These are phyloP conservation scores for Sordariomycetes sp. DNA, from an alignment of 2,329 filamentous ascomycete species.

Conservation along the genomic window DNA sequence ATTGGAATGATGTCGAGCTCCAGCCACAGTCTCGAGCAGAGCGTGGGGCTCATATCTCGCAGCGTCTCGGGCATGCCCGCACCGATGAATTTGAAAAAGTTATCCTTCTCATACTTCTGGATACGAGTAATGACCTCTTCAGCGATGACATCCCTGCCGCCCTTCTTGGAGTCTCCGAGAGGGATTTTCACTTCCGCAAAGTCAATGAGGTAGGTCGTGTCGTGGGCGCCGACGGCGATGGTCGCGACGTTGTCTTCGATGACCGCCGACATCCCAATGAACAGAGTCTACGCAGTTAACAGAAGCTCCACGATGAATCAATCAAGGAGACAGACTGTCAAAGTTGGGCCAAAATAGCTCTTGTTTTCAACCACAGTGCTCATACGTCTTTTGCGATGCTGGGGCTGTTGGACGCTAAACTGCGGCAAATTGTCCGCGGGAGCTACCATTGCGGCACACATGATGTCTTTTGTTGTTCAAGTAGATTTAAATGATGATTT, in stretches of 20 bases:
- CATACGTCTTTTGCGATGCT: slow-evolving; percentile 36
- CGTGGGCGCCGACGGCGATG: slow-evolving; percentile 60
- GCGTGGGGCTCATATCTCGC: slow-evolving; percentile 48
- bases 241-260: slow-evolving; percentile 37
- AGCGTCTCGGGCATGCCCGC: slow-evolving; percentile 57
- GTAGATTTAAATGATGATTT: too few species aligned
- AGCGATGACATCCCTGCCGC: slow-evolving; percentile 38
- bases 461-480: too few species aligned
- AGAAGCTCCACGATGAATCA: not conserved
- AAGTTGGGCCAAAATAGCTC: slow-evolving; percentile 32
- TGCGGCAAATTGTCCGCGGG: too few species aligned
- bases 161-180: slow-evolving; percentile 27
- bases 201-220: slow-evolving; percentile 66
- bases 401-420: too few species aligned
- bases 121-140: slow-evolving; percentile 51
- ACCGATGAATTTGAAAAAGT: slow-evolving; percentile 67
- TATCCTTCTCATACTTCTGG: slow-evolving; percentile 50
- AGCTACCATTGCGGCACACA: too few species aligned
- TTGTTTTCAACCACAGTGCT: slow-evolving; percentile 32
- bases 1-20: slow-evolving; percentile 70
- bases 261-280: slow-evolving; percentile 51
- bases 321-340: slow-evolving; percentile 24
- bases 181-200: slow-evolving; percentile 55
- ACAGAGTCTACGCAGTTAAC: slow-evolving; percentile 39
- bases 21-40: slow-evolving; percentile 65